Percentiles rank a stretch among this genome's conserved stretches.
Conservation (phyloP, 2,329 filamentous ascomycete species). For the Diaporthe humulicola region DNA sequence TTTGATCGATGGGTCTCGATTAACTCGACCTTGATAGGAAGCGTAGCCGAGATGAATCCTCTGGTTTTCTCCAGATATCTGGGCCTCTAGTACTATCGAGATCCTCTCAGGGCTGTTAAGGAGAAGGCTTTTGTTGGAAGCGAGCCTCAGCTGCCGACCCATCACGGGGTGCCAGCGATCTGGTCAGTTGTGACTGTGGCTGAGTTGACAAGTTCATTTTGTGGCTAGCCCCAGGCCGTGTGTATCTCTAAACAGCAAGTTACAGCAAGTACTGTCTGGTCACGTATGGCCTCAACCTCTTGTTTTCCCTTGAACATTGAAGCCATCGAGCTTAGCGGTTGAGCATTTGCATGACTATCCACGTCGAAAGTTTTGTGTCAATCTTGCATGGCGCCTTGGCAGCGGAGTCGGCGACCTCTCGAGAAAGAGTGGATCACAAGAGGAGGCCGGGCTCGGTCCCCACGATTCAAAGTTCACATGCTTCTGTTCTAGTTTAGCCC, state of each 20-base stretch:
- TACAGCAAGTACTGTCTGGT: background rate
- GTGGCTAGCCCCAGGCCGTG: background rate
- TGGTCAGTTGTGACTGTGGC: background rate
- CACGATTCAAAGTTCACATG: background rate
- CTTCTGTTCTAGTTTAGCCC: background rate
- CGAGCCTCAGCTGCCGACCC: constrained; percentile 15
- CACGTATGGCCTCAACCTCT: no score
- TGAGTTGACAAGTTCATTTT: background rate
- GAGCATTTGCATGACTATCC: background rate
- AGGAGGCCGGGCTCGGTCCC: background rate
- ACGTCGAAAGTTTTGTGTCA: background rate
- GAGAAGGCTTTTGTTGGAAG: constrained; percentile 11
- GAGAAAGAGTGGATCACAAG: background rate
- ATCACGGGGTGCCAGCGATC: constrained; percentile 1
- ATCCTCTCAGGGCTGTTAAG: constrained; percentile 10
- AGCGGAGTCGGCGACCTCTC: background rate
- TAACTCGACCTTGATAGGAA: constrained; percentile 5
- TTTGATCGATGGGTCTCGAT: constrained; percentile 30
- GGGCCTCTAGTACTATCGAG: background rate
- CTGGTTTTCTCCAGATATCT: background rate
- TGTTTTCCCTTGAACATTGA: fast-evolving
- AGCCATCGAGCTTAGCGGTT: background rate
- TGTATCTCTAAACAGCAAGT: background rate
- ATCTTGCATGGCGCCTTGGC: constrained; percentile 26
- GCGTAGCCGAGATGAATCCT: constrained; percentile 15